A percentile compares a stretch with the other conserved stretches of the same genome.
phyloP scores from a whole-genome alignment of 2,329 filamentous ascomycete genomes.

The Beauveria rudraprayagi region DNA sequence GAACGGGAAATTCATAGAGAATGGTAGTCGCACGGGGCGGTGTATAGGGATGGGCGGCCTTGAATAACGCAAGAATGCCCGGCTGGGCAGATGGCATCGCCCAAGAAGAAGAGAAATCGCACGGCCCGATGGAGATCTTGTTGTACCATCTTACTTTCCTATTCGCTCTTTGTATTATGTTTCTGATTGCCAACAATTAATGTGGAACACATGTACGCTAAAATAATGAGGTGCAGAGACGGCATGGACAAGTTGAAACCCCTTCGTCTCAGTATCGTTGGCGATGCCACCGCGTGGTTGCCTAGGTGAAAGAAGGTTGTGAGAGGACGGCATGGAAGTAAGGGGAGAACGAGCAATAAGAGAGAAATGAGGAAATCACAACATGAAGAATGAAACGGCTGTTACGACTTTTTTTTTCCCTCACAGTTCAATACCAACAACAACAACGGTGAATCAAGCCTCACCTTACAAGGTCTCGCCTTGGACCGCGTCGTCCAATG shows the following conservation, averaged over 20 bases:
- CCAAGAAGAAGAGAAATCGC: neutral
- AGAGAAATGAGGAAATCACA: neutral
- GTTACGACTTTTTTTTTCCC: neutral
- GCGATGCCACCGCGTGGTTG: neutral
- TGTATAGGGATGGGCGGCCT: neutral
- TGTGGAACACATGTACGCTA: neutral
- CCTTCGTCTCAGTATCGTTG: neutral
- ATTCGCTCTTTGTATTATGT: neutral
- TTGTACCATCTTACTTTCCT: constrained; percentile 5
- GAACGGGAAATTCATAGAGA: neutral
- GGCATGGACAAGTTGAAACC: neutral
- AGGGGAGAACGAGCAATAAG: neutral
- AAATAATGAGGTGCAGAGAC: neutral
- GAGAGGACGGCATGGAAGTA: neutral
- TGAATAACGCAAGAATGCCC: neutral
- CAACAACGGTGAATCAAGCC: no score
- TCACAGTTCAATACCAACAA: neutral
- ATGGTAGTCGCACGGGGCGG: neutral
- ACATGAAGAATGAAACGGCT: neutral
- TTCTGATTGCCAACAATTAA: neutral
- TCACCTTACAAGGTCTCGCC: no score
- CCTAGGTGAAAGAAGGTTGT: neutral
- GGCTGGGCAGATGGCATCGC: neutral
- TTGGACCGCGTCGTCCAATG: neutral
- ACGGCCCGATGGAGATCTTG: neutral